These are phyloP conservation scores for Exophiala calicioides DNA, from an alignment of 2,329 filamentous ascomycete species.

Conservation along the genomic window DNA sequence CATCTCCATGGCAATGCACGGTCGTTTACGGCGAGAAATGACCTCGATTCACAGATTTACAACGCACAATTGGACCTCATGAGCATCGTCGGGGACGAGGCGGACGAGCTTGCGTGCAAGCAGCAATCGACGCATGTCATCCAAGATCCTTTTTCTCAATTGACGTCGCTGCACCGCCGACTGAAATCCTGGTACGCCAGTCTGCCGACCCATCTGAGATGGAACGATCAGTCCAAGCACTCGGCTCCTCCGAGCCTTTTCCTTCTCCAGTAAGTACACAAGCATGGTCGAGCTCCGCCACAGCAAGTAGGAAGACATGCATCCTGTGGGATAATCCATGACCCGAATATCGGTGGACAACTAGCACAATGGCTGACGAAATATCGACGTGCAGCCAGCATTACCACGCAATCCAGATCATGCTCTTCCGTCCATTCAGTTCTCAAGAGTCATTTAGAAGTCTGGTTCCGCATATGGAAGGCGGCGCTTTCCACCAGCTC, in stretches of 20 bases:
- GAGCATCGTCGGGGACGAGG: neutral
- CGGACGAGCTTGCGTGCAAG: neutral
- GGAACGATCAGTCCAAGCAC: neutral
- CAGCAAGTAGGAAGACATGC: neutral
- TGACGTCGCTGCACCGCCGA: neutral
- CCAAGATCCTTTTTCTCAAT: neutral
- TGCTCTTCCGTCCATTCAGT: conserved; percentile 1
- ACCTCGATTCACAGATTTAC: conserved; percentile 5
- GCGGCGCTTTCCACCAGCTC: neutral
- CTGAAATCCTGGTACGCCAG: conserved; percentile 1
- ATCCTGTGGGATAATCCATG: neutral
- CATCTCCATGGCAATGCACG: neutral
- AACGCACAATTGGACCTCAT: conserved; percentile 7
- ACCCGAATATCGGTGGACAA: too few species aligned
- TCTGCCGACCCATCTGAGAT: neutral
- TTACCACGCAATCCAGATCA: conserved; percentile 4
- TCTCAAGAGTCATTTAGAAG: conserved; percentile 1
- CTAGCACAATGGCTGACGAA: too few species aligned
- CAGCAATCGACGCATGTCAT: neutral
- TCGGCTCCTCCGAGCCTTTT: conserved; percentile 1
- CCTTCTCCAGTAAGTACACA: conserved; percentile 7
- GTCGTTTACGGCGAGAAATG: neutral
- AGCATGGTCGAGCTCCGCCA: neutral
- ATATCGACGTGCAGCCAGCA: neutral
- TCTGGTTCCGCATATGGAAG: neutral